Evolutionary conservation across 2,329 filamentous ascomycete genomes (phyloP), one percentile per base, ranked within the genome.

Genomic region (Ophiostoma sp.): DNA sequence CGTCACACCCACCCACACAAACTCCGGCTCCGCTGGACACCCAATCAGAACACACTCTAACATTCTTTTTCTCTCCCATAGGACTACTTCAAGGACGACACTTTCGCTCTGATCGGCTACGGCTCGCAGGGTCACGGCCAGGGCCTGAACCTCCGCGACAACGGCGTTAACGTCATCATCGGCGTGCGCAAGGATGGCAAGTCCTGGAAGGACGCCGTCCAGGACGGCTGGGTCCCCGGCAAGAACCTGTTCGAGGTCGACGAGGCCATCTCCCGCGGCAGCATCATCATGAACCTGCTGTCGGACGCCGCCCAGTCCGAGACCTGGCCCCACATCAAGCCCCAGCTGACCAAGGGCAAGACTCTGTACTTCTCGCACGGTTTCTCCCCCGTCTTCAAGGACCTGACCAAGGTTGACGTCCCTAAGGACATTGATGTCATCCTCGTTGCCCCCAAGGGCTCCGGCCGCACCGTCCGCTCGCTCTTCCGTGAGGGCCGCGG

Each of bases 41-140:
- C 17, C 45, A 55, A 22, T 4, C 22, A 17, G 28, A 25, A 25
- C 12, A 50, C 17, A 22, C n/a, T 25, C 59, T 66, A 31, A 66
- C 57, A 8, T 3, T 5, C 4, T 8, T 22, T 22, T 73, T 55
- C 64, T 57, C 28, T 28, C 31, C 31, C 69, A 28, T 79, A 97
- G 93, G 94, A 98, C 78, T 99, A 95, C 92, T 99, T 99, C 93
- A 98, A 98, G 91, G 90, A 99, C 87, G 96, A 99, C 86, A 98
- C 95, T 79, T 93, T 99, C 80, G 96, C 96, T 82, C 92, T 99
- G 82, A 99, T 99, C 85, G 96, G 96, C 84, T 99, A 99, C 87
- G 96, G 88, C 81, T 98, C 95, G 77, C 95, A 98, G 88, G 96
- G 96, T 81, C 96, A 99, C 89, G 96, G 96, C 79, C 96, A 99